Percentiles rank a stretch among this genome's conserved stretches.
Conservation (phyloP, 345 rosid species). For the Lepidium africanum region DNA sequence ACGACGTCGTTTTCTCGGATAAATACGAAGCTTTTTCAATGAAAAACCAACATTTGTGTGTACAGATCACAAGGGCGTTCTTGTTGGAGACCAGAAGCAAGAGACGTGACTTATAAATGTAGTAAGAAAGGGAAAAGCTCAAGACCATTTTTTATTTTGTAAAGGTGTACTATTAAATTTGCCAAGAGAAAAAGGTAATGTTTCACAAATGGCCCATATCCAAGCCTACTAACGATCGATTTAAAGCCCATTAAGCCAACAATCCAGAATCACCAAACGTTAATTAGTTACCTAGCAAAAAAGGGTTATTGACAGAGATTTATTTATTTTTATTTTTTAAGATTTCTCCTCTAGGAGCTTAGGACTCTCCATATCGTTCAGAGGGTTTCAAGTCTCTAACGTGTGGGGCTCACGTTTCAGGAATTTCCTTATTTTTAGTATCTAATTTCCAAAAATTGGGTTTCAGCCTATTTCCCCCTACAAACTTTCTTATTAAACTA, state of each 20-base stretch:
- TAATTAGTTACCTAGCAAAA: neutral
- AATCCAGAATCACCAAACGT: neutral
- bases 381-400: too few species aligned
- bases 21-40: conserved; percentile 53
- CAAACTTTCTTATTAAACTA: too few species aligned
- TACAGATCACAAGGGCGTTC: conserved; percentile 63
- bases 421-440: too few species aligned
- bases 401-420: too few species aligned
- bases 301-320: neutral
- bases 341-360: too few species aligned
- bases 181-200: neutral
- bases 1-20: conserved; percentile 46
- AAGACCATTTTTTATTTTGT: neutral
- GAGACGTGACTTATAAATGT: conserved; percentile 16
- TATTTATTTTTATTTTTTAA: too few species aligned
- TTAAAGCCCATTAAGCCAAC: neutral
- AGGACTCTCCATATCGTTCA: too few species aligned
- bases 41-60: conserved; percentile 51
- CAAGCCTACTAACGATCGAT: neutral
- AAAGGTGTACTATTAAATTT: neutral
- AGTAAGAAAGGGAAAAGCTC: neutral
- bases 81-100: conserved; percentile 38
- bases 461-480: too few species aligned
- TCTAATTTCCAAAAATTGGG: too few species aligned
- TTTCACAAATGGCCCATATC: neutral